A percentile compares a stretch with the other conserved stretches of the same genome.
These are phyloP conservation scores for Gonapodya sp. DNA, from an alignment of 192 early-diverging fungal species.

Conservation along the genomic window DNA sequence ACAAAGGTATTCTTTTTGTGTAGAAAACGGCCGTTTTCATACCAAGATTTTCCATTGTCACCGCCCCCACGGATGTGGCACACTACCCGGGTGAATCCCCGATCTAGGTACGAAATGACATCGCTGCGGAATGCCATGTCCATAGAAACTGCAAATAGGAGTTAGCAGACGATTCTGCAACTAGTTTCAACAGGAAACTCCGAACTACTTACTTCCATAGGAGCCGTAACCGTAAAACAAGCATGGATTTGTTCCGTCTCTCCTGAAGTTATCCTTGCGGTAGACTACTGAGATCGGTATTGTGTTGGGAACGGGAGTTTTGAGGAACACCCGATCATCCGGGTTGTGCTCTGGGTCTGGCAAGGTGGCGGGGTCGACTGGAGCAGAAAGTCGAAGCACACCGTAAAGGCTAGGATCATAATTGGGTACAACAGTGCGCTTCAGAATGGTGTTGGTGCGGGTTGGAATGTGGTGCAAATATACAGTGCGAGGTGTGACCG, in stretches of 20 bases:
- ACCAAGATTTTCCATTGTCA: not conserved
- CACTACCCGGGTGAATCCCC: constrained; percentile 6
- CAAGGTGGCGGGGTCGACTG: not conserved
- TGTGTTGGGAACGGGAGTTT: constrained; percentile 26
- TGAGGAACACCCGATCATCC: constrained; percentile 7
- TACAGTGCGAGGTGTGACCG: constrained; percentile 19
- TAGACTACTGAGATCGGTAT: constrained; percentile 37
- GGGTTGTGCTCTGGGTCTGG: not conserved
- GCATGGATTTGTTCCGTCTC: constrained; percentile 28
- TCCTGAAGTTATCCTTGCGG: constrained; percentile 24
- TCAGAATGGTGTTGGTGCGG: not conserved
- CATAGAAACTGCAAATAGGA: constrained; percentile 22
- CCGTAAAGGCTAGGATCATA: not conserved
- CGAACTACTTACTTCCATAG: constrained; percentile 18
- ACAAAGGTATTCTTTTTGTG: constrained; percentile 7
- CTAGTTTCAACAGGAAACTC: not conserved
- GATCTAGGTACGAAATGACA: not conserved
- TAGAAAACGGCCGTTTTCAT: not conserved
- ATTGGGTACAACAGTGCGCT: not conserved
- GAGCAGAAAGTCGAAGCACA: not conserved
- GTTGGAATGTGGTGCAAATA: not conserved
- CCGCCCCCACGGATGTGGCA: not conserved
- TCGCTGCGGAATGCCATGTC: constrained; percentile 15
- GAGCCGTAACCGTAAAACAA: constrained; percentile 34
- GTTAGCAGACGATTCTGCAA: constrained; percentile 11